These are phyloP conservation scores for Botrytis porri DNA, from an alignment of 2,329 filamentous ascomycete genomes.

Conservation along the genomic window DNA sequence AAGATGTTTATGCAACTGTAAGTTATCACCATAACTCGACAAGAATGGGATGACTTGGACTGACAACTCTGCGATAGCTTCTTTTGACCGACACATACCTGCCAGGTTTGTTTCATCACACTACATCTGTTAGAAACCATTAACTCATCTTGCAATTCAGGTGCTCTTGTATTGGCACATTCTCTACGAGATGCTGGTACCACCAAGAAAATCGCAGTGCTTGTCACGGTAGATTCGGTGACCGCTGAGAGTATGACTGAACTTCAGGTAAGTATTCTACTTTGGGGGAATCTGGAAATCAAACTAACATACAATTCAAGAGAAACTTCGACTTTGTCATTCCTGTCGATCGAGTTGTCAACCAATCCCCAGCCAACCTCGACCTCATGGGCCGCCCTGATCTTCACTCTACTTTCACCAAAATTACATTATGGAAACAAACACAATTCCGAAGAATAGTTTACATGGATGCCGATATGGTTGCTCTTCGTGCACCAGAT, in stretches of 20 bases:
- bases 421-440: constrained; percentile 91
- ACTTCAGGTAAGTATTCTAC: constrained; percentile 60
- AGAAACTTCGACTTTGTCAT: constrained; percentile 85
- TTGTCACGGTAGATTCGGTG: constrained; percentile 79
- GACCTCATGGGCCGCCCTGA: constrained; percentile 89
- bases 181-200: constrained; percentile 89
- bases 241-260: constrained; percentile 72
- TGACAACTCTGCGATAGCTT: constrained; percentile 57
- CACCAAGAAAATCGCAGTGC: constrained; percentile 76
- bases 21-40: constrained; percentile 27
- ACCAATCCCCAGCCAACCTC: constrained; percentile 75
- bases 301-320: constrained; percentile 45
- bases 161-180: constrained; percentile 89
- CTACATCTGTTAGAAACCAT: constrained; percentile 20
- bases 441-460: constrained; percentile 88
- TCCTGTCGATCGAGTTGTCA: constrained; percentile 76
- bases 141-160: constrained; percentile 46
- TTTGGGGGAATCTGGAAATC: neutral
- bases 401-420: constrained; percentile 90
- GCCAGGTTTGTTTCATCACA: constrained; percentile 61
- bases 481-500: constrained; percentile 86
- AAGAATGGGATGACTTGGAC: constrained; percentile 12
- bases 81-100: constrained; percentile 90
- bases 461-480: constrained; percentile 90
- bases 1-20: constrained; percentile 66